Conservation (phyloP, 352 stramenopile genomes). For the Plasmopara halstedii region DNA sequence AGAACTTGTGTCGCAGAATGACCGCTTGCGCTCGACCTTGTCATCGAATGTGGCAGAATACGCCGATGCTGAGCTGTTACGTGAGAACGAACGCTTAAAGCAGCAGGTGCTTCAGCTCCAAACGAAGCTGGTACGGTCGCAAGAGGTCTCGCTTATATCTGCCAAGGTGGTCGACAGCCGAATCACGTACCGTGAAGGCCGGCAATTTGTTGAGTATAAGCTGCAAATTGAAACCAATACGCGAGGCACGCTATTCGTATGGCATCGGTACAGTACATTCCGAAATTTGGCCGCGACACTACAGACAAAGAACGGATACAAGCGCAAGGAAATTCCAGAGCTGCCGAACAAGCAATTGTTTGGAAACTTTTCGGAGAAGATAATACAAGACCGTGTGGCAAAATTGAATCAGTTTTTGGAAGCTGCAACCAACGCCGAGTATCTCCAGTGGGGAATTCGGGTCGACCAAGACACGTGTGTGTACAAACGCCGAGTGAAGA, state of each 20-base stretch:
- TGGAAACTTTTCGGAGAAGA: conserved; percentile 64
- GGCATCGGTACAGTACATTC: conserved; percentile 75
- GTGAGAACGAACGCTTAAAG: conserved; percentile 64
- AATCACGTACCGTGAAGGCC: conserved; percentile 58
- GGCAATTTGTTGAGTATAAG: conserved; percentile 73
- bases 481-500: background rate
- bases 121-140: conserved; percentile 55
- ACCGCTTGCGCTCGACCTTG: conserved; percentile 50
- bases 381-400: conserved; percentile 62
- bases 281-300: conserved; percentile 62
- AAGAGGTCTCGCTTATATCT: conserved; percentile 58
- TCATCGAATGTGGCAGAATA: conserved; percentile 67
- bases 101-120: conserved; percentile 65
- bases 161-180: conserved; percentile 65
- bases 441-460: conserved; percentile 10
- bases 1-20: conserved; percentile 53
- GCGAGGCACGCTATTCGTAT: conserved; percentile 57
- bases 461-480: background rate
- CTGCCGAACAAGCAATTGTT: conserved; percentile 70
- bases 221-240: conserved; percentile 69
- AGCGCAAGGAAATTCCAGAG: conserved; percentile 66
- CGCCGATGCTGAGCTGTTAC: conserved; percentile 51
- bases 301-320: conserved; percentile 71
- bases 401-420: conserved; percentile 74
- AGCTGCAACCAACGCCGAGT: conserved; percentile 61